Conservation (phyloP, 2,329 filamentous ascomycete species). For the Pseudocercospora fuligena region DNA sequence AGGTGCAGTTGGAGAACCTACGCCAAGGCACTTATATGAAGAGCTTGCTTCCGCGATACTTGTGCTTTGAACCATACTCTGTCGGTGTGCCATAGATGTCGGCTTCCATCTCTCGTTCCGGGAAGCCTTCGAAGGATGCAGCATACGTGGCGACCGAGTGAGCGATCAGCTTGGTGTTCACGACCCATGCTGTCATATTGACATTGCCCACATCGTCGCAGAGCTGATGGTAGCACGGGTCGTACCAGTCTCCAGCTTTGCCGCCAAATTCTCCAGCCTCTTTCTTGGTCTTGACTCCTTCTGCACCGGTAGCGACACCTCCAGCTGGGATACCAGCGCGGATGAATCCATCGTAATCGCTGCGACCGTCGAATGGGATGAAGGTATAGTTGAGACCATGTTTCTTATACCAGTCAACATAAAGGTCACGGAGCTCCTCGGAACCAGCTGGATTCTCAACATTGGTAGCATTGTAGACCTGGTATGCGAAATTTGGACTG, state of each 20-base stretch:
- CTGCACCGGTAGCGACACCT: constrained; percentile 46
- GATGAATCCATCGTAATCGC: constrained; percentile 31
- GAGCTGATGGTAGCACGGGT: constrained; percentile 45
- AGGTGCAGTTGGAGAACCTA: neutral
- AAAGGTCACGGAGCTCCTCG: constrained; percentile 26
- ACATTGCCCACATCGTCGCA: constrained; percentile 49
- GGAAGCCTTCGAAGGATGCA: constrained; percentile 66
- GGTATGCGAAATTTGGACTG: constrained; percentile 61
- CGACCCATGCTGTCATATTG: constrained; percentile 59
- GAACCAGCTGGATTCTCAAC: constrained; percentile 24
- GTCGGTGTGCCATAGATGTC: constrained; percentile 1
- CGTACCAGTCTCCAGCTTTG: constrained; percentile 52
- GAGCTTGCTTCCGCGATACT: constrained; percentile 30
- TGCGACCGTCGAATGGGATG: constrained; percentile 27
- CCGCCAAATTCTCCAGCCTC: constrained; percentile 74
- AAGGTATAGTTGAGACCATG: constrained; percentile 28
- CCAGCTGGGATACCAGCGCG: constrained; percentile 27
- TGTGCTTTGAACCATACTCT: constrained; percentile 23
- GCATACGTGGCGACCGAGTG: constrained; percentile 75
- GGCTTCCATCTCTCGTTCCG: constrained; percentile 22
- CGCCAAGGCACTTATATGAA: constrained; percentile 21
- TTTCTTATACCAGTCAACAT: constrained; percentile 24
- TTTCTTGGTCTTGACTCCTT: constrained; percentile 72
- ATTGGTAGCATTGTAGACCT: constrained; percentile 57
- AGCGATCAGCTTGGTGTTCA: constrained; percentile 66